phyloP scores from a whole-genome alignment of 1,284 basidiomycete genomes.

The Fomitopsis palustris region DNA sequence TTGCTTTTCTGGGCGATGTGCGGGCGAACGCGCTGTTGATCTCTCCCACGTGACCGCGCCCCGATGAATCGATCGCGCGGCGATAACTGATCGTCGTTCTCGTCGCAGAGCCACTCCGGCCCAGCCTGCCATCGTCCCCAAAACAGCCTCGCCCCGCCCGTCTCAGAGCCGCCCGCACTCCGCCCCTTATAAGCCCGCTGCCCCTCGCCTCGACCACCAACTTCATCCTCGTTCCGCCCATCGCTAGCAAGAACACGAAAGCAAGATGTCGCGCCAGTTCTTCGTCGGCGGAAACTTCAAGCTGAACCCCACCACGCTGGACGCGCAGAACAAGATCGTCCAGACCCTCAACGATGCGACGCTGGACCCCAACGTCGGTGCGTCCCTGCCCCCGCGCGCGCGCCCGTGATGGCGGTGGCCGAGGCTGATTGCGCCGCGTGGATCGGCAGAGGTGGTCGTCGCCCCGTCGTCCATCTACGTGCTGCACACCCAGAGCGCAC shows the following conservation, averaged over 20 bases:
- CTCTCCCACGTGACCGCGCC: too few species aligned
- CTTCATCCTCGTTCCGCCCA: not conserved
- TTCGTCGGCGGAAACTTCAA: constrained; percentile 97
- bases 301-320: constrained; percentile 78
- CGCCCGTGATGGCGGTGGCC: not conserved
- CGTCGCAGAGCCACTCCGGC: not conserved
- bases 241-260: not conserved
- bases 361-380: constrained; percentile 74
- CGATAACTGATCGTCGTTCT: too few species aligned
- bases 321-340: constrained; percentile 65
- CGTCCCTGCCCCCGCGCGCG: constrained; percentile 21
- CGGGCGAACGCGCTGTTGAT: too few species aligned
- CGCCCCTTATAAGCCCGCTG: not conserved
- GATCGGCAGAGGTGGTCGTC: constrained; percentile 90
- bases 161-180: too few species aligned
- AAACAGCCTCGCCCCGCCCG: too few species aligned
- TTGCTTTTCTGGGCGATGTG: too few species aligned
- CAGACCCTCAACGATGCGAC: constrained; percentile 71
- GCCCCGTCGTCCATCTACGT: constrained; percentile 90
- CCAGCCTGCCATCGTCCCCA: not conserved
- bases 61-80: too few species aligned
- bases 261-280: constrained; percentile 70
- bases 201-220: not conserved
- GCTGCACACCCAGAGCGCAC: constrained; percentile 55
- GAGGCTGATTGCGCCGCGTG: not conserved